Percentiles rank a stretch among this genome's conserved stretches.
Conservation (phyloP, 495 filamentous ascomycete species). For the Aspergillus carlsbadensis region DNA sequence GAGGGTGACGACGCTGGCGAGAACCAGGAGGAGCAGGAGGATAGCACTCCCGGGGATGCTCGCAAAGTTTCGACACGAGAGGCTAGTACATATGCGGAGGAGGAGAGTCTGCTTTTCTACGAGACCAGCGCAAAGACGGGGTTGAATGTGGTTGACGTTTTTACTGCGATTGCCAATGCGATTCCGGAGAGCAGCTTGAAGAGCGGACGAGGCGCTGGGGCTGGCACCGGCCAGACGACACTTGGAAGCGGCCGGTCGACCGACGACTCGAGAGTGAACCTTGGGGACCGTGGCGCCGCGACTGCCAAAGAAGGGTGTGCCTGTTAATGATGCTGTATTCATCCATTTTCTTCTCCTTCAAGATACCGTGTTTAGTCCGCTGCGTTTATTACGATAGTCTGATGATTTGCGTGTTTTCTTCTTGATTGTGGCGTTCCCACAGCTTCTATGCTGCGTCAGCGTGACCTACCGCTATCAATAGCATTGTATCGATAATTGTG, state of each 20-base stretch:
- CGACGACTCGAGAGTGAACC: conserved; percentile 46
- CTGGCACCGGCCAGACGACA: conserved; percentile 52
- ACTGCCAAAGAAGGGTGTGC: conserved; percentile 90
- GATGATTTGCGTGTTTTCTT: neutral
- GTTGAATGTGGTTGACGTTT: conserved; percentile 88
- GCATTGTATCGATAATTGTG: conserved; percentile 8
- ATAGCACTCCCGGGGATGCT: conserved; percentile 68
- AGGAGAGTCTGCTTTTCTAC: conserved; percentile 91
- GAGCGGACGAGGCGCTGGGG: conserved; percentile 68
- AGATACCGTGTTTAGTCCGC: conserved; percentile 11
- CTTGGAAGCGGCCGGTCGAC: conserved; percentile 37
- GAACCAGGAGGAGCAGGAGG: conserved; percentile 57
- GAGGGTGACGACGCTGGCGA: conserved; percentile 36
- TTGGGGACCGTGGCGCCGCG: conserved; percentile 41
- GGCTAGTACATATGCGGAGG: conserved; percentile 91
- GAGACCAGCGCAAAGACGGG: conserved; percentile 98
- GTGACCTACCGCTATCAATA: neutral
- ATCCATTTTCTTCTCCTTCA: conserved; percentile 1
- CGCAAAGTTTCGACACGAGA: conserved; percentile 83
- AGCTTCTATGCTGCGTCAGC: neutral
- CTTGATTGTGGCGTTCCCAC: conserved; percentile 1
- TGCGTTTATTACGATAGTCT: neutral
- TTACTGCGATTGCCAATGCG: conserved; percentile 96
- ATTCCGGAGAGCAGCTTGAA: conserved; percentile 96
- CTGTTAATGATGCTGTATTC: conserved; percentile 54